These are phyloP conservation scores for Taphrina deformans DNA, from an alignment of 1,139 yeast genomes.

Conservation along the genomic window DNA sequence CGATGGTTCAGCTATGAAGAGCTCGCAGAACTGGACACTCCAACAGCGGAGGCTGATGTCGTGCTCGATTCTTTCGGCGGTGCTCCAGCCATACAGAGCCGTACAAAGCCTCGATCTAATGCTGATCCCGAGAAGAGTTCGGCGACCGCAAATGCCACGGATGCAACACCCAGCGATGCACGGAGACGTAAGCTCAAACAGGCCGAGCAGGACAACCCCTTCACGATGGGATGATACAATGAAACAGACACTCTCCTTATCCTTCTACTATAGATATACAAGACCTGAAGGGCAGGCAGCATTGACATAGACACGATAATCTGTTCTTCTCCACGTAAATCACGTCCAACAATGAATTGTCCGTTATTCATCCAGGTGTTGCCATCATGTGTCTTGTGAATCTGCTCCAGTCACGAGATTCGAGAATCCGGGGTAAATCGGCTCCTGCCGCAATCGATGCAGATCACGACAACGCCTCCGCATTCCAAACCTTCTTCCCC, in stretches of 20 bases:
- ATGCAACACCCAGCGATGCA: neutral
- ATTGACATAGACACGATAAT: too few species aligned
- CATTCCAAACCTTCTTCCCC: neutral
- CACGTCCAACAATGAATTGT: too few species aligned
- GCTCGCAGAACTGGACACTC: slow-evolving; percentile 64
- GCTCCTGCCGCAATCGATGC: neutral
- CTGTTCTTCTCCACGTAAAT: too few species aligned
- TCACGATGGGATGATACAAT: neutral
- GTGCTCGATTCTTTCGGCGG: slow-evolving; percentile 46
- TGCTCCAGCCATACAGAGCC: slow-evolving; percentile 17
- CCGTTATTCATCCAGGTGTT: too few species aligned
- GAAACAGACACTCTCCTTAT: neutral
- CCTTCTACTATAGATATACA: neutral
- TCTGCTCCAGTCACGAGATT: too few species aligned
- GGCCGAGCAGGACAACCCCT: neutral
- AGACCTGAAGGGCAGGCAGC: neutral
- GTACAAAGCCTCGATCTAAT: slow-evolving; percentile 1
- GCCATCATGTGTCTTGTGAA: too few species aligned
- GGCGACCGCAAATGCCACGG: neutral
- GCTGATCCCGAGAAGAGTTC: neutral
- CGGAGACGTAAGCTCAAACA: neutral
- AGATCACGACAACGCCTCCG: neutral
- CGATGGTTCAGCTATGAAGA: slow-evolving; percentile 62
- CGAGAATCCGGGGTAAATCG: neutral
- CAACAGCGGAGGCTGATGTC: slow-evolving; percentile 62